A percentile compares a stretch with the other conserved stretches of the same genome.
These are phyloP conservation scores for Podaxis mareebaensis DNA, from an alignment of 768 basidiomycete species.

Conservation along the genomic window DNA sequence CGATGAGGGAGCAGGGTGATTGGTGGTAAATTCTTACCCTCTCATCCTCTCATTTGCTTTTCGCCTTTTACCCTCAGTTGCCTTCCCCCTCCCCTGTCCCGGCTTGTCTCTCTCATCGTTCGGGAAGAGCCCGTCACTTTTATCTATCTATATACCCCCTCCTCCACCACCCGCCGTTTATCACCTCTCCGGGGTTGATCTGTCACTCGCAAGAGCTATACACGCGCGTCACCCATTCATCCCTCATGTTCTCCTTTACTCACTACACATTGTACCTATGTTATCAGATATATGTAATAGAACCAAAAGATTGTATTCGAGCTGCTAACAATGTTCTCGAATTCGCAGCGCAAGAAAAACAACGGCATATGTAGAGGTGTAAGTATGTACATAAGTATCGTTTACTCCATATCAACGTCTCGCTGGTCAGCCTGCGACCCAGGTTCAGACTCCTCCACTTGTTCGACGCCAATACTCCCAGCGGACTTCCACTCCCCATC, in stretches of 20 bases:
- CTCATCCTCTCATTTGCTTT: slow-evolving; percentile 2
- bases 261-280: not conserved
- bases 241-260: not conserved
- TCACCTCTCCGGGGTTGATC: not conserved
- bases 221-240: not conserved
- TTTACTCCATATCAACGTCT: slow-evolving; percentile 44
- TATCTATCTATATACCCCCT: not conserved
- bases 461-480: slow-evolving; percentile 81
- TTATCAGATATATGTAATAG: not conserved
- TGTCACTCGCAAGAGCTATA: not conserved
- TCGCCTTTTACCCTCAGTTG: not conserved
- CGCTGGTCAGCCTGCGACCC: slow-evolving; percentile 30
- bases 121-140: not conserved
- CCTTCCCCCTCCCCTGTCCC: not conserved
- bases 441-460: slow-evolving; percentile 46
- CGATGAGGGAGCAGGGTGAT: slow-evolving; percentile 74
- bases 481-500: slow-evolving; percentile 85
- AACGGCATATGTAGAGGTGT: too few relatives aligned
- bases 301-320: not conserved
- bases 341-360: not conserved
- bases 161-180: not conserved
- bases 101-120: not conserved
- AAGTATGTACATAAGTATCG: not conserved
- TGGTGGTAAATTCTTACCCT: slow-evolving; percentile 57
- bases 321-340: not conserved